These are phyloP conservation scores for Daedaleopsis sinensis DNA, from an alignment of 768 basidiomycete species.

Conservation along the genomic window DNA sequence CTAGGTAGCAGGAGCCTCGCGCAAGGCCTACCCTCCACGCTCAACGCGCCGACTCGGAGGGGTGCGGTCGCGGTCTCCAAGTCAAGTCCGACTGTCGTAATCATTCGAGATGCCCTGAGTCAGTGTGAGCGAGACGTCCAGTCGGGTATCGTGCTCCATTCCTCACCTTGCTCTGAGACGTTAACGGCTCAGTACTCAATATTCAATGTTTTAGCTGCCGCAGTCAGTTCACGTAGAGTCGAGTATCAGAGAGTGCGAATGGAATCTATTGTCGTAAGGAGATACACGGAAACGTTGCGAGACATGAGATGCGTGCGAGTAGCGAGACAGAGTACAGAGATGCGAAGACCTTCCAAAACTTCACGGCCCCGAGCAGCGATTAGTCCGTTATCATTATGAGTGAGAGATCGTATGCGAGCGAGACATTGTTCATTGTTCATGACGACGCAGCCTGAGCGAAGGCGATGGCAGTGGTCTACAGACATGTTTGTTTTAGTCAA, in stretches of 20 bases:
- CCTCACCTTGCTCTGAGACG: no score
- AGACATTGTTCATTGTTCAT: slow-evolving; percentile 29
- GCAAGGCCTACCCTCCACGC: no score
- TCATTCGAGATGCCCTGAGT: no score
- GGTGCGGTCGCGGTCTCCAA: no score
- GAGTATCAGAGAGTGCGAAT: neutral
- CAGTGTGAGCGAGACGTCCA: no score
- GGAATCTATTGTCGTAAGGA: slow-evolving; percentile 8
- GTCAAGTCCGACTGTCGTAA: no score
- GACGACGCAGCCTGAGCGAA: slow-evolving; percentile 73
- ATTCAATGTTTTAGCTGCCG: no score
- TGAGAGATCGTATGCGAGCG: neutral
- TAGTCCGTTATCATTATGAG: slow-evolving; percentile 4
- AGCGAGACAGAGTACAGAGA: slow-evolving; percentile 2
- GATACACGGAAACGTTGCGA: neutral
- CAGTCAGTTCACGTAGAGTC: no score
- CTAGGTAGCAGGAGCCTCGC: no score
- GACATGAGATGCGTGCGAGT: slow-evolving; percentile 8
- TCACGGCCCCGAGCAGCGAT: slow-evolving; percentile 11
- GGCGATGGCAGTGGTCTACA: slow-evolving; percentile 80
- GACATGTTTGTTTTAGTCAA: slow-evolving; percentile 20
- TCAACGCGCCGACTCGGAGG: no score
- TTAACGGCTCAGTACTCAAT: no score
- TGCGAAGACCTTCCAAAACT: slow-evolving; percentile 7
- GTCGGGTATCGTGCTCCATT: no score